These are phyloP conservation scores for Hemisphaericaspora xylanilytica DNA, from an alignment of 1,139 yeast genomes.

Conservation along the genomic window DNA sequence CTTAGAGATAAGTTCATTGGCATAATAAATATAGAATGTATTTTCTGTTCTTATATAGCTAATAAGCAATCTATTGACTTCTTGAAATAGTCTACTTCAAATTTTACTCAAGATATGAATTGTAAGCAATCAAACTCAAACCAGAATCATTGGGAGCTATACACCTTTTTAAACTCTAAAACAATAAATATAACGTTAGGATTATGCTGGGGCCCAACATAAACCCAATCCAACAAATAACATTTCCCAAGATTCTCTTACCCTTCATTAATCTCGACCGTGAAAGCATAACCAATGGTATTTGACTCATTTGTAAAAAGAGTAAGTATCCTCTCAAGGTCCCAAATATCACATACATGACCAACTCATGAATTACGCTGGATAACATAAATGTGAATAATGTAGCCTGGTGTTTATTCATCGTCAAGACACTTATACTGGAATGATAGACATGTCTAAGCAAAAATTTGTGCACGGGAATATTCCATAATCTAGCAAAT, in stretches of 20 bases:
- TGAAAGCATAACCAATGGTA: constrained; percentile 61
- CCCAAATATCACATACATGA: constrained; percentile 85
- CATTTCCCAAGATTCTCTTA: constrained; percentile 67
- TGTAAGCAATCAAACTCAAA: too few relatives aligned
- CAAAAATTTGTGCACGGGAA: constrained; percentile 89
- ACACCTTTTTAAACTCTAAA: constrained; percentile 44
- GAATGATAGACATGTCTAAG: constrained; percentile 93
- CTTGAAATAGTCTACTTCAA: too few relatives aligned
- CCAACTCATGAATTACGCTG: constrained; percentile 82
- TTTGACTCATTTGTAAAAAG: constrained; percentile 76
- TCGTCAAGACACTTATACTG: constrained; percentile 70
- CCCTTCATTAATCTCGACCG: constrained; percentile 51
- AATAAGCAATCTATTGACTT: too few relatives aligned
- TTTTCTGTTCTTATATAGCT: too few relatives aligned
- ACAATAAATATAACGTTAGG: constrained; percentile 80
- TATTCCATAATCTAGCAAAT: constrained; percentile 91
- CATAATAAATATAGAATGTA: too few relatives aligned
- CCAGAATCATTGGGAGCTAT: too few relatives aligned
- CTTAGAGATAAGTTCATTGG: too few relatives aligned
- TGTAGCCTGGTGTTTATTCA: constrained; percentile 68
- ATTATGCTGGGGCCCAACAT: constrained; percentile 87
- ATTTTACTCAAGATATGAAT: too few relatives aligned
- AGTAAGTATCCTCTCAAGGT: constrained; percentile 78
- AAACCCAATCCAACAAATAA: constrained; percentile 89
- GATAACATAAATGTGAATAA: constrained; percentile 79